These are phyloP conservation scores for Gonapodya prolifera DNA, from an alignment of 192 early-diverging fungal genomes.

Conservation along the genomic window DNA sequence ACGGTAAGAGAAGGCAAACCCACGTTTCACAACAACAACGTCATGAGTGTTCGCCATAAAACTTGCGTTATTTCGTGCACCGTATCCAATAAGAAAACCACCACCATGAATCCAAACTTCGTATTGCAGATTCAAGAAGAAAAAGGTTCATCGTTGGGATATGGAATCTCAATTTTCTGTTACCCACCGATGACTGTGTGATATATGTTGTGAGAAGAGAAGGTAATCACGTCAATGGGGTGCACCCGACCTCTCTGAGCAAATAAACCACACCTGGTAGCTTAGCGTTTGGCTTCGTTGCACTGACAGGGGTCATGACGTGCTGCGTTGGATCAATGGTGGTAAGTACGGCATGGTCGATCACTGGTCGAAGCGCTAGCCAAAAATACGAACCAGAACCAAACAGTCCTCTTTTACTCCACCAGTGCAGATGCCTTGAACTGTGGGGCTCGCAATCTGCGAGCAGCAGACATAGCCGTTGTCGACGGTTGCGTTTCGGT, in stretches of 20 bases:
- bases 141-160: neutral
- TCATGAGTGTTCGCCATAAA: neutral
- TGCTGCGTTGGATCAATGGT: neutral
- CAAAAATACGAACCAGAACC: neutral
- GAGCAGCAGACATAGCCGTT: neutral
- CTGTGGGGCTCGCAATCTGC: neutral
- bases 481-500: neutral
- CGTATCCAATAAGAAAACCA: neutral
- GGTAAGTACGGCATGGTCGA: neutral
- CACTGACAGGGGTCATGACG: neutral
- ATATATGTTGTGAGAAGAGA: neutral
- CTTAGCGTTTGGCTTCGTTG: neutral
- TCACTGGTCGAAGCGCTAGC: neutral
- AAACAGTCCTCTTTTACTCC: neutral
- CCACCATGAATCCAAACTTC: neutral
- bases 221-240: neutral
- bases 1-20: neutral
- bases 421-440: neutral
- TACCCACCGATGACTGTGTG: neutral
- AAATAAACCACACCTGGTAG: neutral
- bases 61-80: neutral
- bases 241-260: too few relatives aligned
- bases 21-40: neutral
- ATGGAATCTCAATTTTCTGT: neutral
- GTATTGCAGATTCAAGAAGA: neutral